Evolutionary conservation across 768 basidiomycete genomes (phyloP).

Genomic region (Lactarius vividus): DNA sequence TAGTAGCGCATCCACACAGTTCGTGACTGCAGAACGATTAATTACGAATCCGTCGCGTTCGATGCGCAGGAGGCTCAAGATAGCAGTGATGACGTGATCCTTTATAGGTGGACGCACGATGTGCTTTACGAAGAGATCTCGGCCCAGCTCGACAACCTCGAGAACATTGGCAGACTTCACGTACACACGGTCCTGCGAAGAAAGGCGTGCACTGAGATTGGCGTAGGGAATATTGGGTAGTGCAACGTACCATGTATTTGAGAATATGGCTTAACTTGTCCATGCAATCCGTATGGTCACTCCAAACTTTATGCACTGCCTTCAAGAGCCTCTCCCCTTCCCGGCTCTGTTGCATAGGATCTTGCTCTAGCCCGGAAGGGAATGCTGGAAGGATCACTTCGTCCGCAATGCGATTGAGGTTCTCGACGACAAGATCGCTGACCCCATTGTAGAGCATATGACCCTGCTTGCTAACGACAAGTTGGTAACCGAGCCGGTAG

Average conservation of each 20-base stretch:
- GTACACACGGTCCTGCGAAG: conserved; percentile 85
- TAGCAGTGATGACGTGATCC: conserved; percentile 74
- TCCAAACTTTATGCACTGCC: conserved; percentile 83
- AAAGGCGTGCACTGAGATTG: conserved; percentile 23
- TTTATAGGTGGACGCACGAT: conserved; percentile 82
- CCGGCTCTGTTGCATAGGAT: conserved; percentile 71
- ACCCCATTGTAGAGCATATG: conserved; percentile 86
- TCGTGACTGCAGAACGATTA: conserved; percentile 87
- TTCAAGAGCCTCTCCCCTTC: conserved; percentile 86
- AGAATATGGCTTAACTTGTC: conserved; percentile 83
- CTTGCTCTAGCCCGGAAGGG: conserved; percentile 63
- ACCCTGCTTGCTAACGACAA: conserved; percentile 86
- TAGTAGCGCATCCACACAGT: conserved; percentile 81
- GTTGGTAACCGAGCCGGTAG: conserved; percentile 90
- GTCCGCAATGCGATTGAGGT: conserved; percentile 76
- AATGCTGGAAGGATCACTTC: conserved; percentile 79
- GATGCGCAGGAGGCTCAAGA: conserved; percentile 82
- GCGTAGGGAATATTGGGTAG: background rate
- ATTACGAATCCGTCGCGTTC: conserved; percentile 92
- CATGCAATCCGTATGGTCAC: conserved; percentile 90
- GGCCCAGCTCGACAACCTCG: conserved; percentile 76
- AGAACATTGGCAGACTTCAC: conserved; percentile 72
- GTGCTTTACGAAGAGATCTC: conserved; percentile 76
- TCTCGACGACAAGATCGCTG: conserved; percentile 70
- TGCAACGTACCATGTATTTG: conserved; percentile 82